Percentiles rank a stretch among this genome's conserved stretches.
These are phyloP conservation scores for Aspergillus carbonarius DNA, from an alignment of 2,329 filamentous ascomycete species.

Conservation along the genomic window DNA sequence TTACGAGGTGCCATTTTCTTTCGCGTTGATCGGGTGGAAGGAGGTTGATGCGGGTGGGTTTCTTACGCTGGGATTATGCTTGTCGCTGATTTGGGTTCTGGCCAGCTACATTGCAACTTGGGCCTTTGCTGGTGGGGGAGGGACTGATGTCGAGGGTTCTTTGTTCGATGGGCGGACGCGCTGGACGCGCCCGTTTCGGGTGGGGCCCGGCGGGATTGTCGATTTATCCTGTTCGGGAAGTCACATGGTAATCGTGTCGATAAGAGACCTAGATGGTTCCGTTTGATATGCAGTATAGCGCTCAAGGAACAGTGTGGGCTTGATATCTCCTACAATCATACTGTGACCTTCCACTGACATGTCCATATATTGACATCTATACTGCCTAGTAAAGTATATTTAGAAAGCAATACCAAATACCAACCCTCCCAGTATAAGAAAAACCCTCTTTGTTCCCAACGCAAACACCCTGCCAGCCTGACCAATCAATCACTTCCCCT, in stretches of 20 bases:
- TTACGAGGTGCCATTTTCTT: constrained; percentile 31
- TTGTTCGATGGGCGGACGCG: constrained; percentile 16
- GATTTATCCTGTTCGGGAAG: constrained; percentile 20
- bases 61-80: background rate
- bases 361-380: too few relatives aligned
- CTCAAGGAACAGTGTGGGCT: background rate
- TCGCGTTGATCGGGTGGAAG: background rate
- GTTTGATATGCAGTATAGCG: background rate
- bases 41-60: background rate
- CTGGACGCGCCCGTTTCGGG: constrained; percentile 17
- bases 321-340: background rate
- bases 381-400: too few relatives aligned
- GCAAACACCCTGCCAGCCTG: too few relatives aligned
- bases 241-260: background rate
- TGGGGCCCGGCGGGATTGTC: constrained; percentile 7
- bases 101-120: background rate
- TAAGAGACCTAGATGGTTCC: background rate
- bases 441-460: too few relatives aligned
- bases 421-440: too few relatives aligned
- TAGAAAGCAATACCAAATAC: too few relatives aligned
- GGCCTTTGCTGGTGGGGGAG: background rate
- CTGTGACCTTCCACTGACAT: too few relatives aligned
- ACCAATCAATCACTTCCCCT: too few relatives aligned
- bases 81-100: background rate
- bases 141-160: background rate